Conservation (phyloP, 768 basidiomycete species). For the Phylloporus rhodoxanthus region DNA sequence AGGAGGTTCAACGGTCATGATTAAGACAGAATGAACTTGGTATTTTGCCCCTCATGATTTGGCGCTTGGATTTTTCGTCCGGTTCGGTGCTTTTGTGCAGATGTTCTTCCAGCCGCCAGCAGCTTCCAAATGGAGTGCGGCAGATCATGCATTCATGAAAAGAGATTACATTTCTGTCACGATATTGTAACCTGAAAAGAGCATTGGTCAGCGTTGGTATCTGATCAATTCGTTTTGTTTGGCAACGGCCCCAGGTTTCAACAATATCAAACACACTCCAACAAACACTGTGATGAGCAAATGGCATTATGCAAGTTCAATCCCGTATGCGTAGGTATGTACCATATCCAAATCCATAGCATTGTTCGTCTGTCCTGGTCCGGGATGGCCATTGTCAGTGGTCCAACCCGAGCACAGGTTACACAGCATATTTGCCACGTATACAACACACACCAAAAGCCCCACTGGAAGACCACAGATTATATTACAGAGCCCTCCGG, state of each 20-base stretch:
- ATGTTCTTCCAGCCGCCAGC: no score
- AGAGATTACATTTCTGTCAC: no score
- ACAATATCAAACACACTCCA: constrained; percentile 11
- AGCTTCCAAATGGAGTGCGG: no score
- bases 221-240: no score
- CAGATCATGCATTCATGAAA: no score
- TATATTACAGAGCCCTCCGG: constrained; percentile 13
- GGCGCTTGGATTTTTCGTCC: no score
- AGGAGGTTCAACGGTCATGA: no score
- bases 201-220: no score
- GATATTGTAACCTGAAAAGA: no score
- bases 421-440: background rate
- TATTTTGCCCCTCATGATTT: no score
- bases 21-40: no score
- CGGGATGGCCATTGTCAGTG: background rate
- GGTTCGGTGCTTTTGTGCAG: no score
- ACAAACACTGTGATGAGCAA: background rate
- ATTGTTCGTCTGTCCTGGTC: constrained; percentile 5
- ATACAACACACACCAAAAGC: constrained; percentile 1
- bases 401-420: background rate
- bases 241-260: constrained; percentile 9
- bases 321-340: constrained; percentile 8
- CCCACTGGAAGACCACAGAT: background rate
- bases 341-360: constrained; percentile 18
- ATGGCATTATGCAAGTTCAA: background rate